Evolutionary conservation across 305 asterid genomes (phyloP).

Genomic region (Fraxinus latifolia): DNA sequence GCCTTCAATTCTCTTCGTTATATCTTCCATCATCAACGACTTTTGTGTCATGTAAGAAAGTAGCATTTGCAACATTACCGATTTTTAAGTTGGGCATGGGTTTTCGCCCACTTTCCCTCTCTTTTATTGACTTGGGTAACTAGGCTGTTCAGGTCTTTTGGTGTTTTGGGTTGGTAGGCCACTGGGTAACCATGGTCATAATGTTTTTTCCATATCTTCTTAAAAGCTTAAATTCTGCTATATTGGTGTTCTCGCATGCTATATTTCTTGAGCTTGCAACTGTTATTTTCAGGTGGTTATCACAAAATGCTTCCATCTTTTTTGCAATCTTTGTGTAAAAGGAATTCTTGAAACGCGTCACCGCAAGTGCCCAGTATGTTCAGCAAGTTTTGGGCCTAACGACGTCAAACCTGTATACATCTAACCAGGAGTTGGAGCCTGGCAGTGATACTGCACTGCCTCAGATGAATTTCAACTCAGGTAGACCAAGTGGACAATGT

Average conservation of each 20-base stretch:
- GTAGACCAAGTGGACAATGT: conserved; percentile 8
- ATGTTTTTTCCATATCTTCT: not conserved
- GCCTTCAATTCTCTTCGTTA: conserved; percentile 5
- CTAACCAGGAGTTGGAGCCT: conserved; percentile 38
- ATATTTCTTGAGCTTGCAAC: not conserved
- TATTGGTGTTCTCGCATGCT: not conserved
- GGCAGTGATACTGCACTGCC: conserved; percentile 15
- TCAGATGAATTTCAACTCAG: conserved; percentile 4
- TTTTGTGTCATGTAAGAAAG: not conserved
- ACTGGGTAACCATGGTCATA: not conserved
- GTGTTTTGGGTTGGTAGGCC: not conserved
- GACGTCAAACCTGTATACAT: conserved; percentile 94
- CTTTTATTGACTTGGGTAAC: not conserved
- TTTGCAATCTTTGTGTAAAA: conserved; percentile 86
- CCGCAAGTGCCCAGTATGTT: conserved; percentile 94
- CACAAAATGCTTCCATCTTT: conserved; percentile 92
- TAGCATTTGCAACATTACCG: not conserved
- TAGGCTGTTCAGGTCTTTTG: not conserved
- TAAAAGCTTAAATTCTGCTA: not conserved
- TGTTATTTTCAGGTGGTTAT: conserved; percentile 69
- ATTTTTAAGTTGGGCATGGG: not conserved
- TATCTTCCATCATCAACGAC: not conserved
- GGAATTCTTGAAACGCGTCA: conserved; percentile 68
- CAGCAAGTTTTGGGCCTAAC: conserved; percentile 76
- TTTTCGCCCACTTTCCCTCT: not conserved